Evolutionary conservation across 1,139 yeast species (phyloP), one percentile per base, ranked within the genome.

Genomic region (Kodamaea derodonti): DNA sequence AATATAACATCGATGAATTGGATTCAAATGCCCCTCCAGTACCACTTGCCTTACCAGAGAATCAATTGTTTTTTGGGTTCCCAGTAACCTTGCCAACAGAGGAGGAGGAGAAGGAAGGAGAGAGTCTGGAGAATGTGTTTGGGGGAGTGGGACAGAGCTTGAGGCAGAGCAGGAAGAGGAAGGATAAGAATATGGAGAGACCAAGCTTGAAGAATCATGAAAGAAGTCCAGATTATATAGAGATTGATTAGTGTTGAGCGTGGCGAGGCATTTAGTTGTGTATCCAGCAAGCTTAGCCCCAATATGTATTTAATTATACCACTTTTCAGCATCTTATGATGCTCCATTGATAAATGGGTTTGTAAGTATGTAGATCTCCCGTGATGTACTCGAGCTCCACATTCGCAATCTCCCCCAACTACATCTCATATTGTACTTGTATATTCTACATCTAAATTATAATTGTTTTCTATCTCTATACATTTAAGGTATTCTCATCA

Each of bases 1-100:
- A 29, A 38, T 42, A 48, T 24, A 52, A 52, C 27, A 58, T 65
- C 20, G 69, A 63, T 29, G 72, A 67, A 34, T 55, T 72, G 38
- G 76, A 72, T 45, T 65, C 70, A 6, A 58, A 68, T 37, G 83
- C 80, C 1, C 78, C 81, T 3, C 84, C 95, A 1, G 84, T 79
- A 1, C 84, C 94, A 11, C 63, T 92, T 36, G 62, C 69, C 12
- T 64, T 92, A 30, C 95, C 96, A 0, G 82, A 73, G 26, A 95
- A 95, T 20, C 94, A 87, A 54, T 67, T 92, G 14, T 92, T 92
- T 55, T 90, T 94, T 58, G 99, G 99, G 1, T 92, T 82, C 56
- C 97, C 97, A 0, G 77, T 85, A 4, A 75, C 79, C 3, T 80
- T 88, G n/a, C 83, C 88, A 8, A 72, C 70, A 14, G 72, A 69